A percentile compares a stretch with the other conserved stretches of the same genome.
phyloP scores from a whole-genome alignment of 179 eudicot species.

The Sideroxylon spinosum region DNA sequence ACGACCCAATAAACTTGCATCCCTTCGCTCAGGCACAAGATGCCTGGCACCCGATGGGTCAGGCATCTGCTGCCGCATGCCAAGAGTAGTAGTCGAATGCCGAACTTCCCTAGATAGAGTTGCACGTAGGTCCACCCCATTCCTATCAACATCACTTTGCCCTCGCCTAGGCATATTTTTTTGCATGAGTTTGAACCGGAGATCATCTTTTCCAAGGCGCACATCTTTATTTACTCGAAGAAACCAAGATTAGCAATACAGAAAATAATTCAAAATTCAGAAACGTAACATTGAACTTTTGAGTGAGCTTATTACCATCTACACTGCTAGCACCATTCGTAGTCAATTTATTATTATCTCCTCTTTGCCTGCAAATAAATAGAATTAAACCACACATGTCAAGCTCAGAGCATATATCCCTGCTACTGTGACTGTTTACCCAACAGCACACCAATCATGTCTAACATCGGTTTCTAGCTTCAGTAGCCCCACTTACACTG shows the following conservation, averaged over 20 bases:
- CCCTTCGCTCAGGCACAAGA: conserved; percentile 15
- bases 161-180: conserved; percentile 37
- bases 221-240: conserved; percentile 36
- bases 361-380: conserved; percentile 51
- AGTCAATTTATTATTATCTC: conserved; percentile 22
- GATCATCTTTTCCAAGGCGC: conserved; percentile 57
- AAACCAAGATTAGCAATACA: conserved; percentile 25
- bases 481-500: conserved; percentile 40
- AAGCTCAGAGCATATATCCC: background rate
- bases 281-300: conserved; percentile 1
- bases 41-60: conserved; percentile 23
- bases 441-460: background rate
- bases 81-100: conserved; percentile 28
- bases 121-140: conserved; percentile 58
- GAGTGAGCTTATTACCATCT: conserved; percentile 40
- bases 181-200: conserved; percentile 74
- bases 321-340: conserved; percentile 28
- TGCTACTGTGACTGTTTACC: background rate
- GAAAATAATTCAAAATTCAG: conserved; percentile 20
- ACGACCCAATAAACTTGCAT: conserved; percentile 25
- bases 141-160: conserved; percentile 30
- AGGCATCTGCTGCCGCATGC: conserved; percentile 27
- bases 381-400: background rate
- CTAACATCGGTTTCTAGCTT: conserved; percentile 43
- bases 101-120: conserved; percentile 51